Evolutionary conservation across 169 alveolate species (phyloP).

Genomic region (Plasmodium relictum): DNA sequence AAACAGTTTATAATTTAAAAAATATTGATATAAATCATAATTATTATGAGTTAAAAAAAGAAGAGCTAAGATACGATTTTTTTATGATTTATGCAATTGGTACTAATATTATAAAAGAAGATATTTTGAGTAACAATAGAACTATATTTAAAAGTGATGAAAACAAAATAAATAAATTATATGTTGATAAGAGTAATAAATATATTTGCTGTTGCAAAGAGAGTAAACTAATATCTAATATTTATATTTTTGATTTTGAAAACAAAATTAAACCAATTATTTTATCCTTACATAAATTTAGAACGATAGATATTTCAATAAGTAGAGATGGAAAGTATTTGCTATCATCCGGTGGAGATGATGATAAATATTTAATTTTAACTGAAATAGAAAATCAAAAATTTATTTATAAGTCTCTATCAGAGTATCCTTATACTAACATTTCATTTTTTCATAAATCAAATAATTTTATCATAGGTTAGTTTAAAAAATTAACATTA

Average conservation of each 20-base stretch:
- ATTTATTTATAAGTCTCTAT: conserved; percentile 57
- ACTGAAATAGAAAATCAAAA: conserved; percentile 63
- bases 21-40: conserved; percentile 66
- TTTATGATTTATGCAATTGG: conserved; percentile 77
- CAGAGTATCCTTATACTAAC: conserved; percentile 69
- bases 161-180: conserved; percentile 43
- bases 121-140: conserved; percentile 45
- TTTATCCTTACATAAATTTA: conserved; percentile 58
- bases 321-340: conserved; percentile 72
- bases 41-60: conserved; percentile 57
- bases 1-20: conserved; percentile 65
- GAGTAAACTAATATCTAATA: conserved; percentile 52
- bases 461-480: conserved; percentile 69
- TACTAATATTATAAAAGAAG: conserved; percentile 72
- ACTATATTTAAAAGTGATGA: conserved; percentile 53
- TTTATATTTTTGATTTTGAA: conserved; percentile 61
- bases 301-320: conserved; percentile 55
- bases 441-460: conserved; percentile 67
- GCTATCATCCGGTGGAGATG: conserved; percentile 75
- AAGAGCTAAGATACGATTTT: conserved; percentile 57
- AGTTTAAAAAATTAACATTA: conserved; percentile 9
- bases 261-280: conserved; percentile 24
- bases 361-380: conserved; percentile 54
- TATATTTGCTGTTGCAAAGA: conserved; percentile 75
- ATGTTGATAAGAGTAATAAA: conserved; percentile 49